Conservation (phyloP, 345 rosid species). For the Nephelium lappaceum region DNA sequence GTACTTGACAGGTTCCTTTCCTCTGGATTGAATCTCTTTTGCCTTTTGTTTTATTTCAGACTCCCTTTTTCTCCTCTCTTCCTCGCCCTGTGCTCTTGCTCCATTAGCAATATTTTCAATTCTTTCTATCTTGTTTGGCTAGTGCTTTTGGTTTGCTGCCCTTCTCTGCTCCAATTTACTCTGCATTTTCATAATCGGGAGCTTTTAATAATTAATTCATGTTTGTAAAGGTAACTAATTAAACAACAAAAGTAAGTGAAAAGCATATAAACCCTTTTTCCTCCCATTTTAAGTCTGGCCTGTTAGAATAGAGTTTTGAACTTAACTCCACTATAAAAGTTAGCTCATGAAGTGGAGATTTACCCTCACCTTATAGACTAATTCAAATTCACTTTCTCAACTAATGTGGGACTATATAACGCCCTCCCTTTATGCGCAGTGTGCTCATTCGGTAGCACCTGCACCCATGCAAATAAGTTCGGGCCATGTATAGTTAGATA, state of each 20-base stretch:
- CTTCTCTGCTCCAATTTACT: slow-evolving; percentile 58
- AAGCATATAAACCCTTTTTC: slow-evolving; percentile 46
- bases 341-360: too few relatives aligned
- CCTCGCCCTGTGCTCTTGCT: slow-evolving; percentile 64
- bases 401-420: too few relatives aligned
- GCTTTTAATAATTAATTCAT: background rate
- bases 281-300: slow-evolving; percentile 57
- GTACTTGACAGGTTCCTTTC: slow-evolving; percentile 33
- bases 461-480: too few relatives aligned
- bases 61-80: slow-evolving; percentile 59
- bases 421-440: too few relatives aligned
- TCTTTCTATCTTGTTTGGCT: slow-evolving; percentile 57
- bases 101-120: slow-evolving; percentile 53
- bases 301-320: too few relatives aligned
- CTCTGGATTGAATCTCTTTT: slow-evolving; percentile 43
- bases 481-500: too few relatives aligned
- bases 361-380: too few relatives aligned
- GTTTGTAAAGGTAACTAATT: background rate
- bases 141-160: slow-evolving; percentile 44
- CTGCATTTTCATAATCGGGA: slow-evolving; percentile 36
- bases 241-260: background rate
- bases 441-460: too few relatives aligned
- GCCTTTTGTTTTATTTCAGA: slow-evolving; percentile 51
- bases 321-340: too few relatives aligned
- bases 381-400: too few relatives aligned